Conservation (phyloP, 1,284 basidiomycete genomes). For the Volvariella surrecta region DNA sequence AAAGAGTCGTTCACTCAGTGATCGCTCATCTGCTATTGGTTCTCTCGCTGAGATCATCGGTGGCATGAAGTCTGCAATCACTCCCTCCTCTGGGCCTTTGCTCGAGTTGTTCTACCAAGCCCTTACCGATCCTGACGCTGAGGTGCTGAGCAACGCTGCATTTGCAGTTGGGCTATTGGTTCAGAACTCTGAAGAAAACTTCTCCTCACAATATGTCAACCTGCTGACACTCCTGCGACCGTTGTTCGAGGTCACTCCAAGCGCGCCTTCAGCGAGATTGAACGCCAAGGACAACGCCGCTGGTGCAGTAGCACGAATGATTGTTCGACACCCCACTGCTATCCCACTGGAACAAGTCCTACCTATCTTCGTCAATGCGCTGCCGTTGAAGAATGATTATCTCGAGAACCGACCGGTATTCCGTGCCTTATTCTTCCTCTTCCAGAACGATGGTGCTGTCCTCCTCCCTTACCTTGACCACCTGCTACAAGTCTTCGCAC, state of each 20-base stretch:
- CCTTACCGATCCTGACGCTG: slow-evolving; percentile 78
- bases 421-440: slow-evolving; percentile 84
- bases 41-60: slow-evolving; percentile 94
- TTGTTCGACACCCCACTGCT: slow-evolving; percentile 74
- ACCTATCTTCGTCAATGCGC: slow-evolving; percentile 73
- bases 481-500: slow-evolving; percentile 76
- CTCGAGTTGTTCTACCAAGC: slow-evolving; percentile 81
- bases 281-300: slow-evolving; percentile 96
- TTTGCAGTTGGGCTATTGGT: slow-evolving; percentile 92
- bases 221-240: slow-evolving; percentile 79
- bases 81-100: slow-evolving; percentile 80
- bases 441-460: slow-evolving; percentile 65
- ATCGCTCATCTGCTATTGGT: slow-evolving; percentile 91
- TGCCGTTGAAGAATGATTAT: slow-evolving; percentile 86
- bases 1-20: slow-evolving; percentile 81
- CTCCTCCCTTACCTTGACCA: slow-evolving; percentile 77
- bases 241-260: slow-evolving; percentile 66
- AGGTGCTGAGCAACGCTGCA: slow-evolving; percentile 94
- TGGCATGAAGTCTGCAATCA: slow-evolving; percentile 85
- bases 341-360: slow-evolving; percentile 90
- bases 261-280: slow-evolving; percentile 52
- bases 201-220: slow-evolving; percentile 76
- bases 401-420: slow-evolving; percentile 90
- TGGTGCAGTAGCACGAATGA: slow-evolving; percentile 86
- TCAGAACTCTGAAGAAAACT: slow-evolving; percentile 80